Evolutionary conservation across 129 eudicot genomes (phyloP), one percentile per base, ranked within the genome.

Genomic region (Arctium lappa): DNA sequence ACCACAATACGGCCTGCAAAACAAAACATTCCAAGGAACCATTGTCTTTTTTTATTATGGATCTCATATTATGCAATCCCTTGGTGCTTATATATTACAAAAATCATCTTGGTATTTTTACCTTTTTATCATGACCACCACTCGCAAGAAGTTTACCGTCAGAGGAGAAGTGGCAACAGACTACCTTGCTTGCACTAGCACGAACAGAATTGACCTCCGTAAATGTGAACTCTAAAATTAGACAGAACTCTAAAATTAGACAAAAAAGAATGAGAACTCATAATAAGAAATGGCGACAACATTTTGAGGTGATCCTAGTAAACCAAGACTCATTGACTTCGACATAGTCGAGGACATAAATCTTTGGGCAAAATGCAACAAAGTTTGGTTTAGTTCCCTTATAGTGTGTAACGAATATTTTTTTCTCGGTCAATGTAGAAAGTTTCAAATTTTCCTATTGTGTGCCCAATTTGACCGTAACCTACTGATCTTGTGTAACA

Each of bases 101-200:
- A 22, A 18, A 63, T 46, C 66, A 9, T 27, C 73, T 53, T 53
- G 27, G 22, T 69, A 18, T 15, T 70, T 60, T 82, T 68, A 88
- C 99, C 99, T 96, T 96, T 85, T 93, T 93, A 85, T 96, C 99
- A 71, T 96, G 99, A 65, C 99, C 98, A 29, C 98, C 99, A 85
- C 89, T 93, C 27, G 99, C 99, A 84, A 96, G 99, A 81, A 96
- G 81, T 84, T 96, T 96, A 37, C 99, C 99, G 79, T 96, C 99
- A 16, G 98, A 87, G 34, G 99, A 96, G 87, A 96, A 96, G 85
- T 93, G 98, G 86, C 99, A 96, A 80, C 99, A 96, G 18, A 82
- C 91, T 78, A 96, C 98, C 85, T 96, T 96, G 87, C 83, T 91
- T 22, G 86, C 77, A 91, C 99, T 96, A 69, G 98, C 99, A 7